Conservation (phyloP, 768 basidiomycete genomes). For the Thelephora ganbajun region DNA sequence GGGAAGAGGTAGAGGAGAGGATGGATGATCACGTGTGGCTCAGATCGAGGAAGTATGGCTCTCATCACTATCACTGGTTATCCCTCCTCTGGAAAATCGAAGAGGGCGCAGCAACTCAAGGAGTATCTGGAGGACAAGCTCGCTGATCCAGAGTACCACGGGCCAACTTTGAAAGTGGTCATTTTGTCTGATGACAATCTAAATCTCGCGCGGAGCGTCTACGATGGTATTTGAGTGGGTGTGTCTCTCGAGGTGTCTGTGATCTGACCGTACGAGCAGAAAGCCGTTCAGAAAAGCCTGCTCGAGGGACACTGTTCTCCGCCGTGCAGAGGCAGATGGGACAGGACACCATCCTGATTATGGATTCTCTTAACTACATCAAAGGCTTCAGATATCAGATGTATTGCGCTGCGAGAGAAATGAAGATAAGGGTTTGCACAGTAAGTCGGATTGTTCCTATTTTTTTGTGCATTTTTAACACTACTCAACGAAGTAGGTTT, state of each 20-base stretch:
- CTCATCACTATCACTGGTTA: constrained; percentile 81
- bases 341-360: constrained; percentile 65
- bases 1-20: not conserved
- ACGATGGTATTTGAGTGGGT: constrained; percentile 44
- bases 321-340: constrained; percentile 66
- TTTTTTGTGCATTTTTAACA: constrained; percentile 1
- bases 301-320: constrained; percentile 71
- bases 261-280: constrained; percentile 27
- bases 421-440: constrained; percentile 74
- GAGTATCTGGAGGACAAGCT: constrained; percentile 40
- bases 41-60: constrained; percentile 46
- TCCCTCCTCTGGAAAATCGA: constrained; percentile 79
- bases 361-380: constrained; percentile 93
- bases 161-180: constrained; percentile 29
- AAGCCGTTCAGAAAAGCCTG: constrained; percentile 75
- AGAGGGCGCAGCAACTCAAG: constrained; percentile 52
- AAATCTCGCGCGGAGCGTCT: constrained; percentile 47
- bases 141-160: constrained; percentile 33
- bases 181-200: constrained; percentile 67
- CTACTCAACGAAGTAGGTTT: constrained; percentile 35
- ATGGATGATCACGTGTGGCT: not conserved
- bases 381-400: constrained; percentile 98
- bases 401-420: constrained; percentile 89
- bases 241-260: not conserved
- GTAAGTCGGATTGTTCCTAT: constrained; percentile 29